Conservation (phyloP, 306 rosid genomes). For the Quercus variabilis region DNA sequence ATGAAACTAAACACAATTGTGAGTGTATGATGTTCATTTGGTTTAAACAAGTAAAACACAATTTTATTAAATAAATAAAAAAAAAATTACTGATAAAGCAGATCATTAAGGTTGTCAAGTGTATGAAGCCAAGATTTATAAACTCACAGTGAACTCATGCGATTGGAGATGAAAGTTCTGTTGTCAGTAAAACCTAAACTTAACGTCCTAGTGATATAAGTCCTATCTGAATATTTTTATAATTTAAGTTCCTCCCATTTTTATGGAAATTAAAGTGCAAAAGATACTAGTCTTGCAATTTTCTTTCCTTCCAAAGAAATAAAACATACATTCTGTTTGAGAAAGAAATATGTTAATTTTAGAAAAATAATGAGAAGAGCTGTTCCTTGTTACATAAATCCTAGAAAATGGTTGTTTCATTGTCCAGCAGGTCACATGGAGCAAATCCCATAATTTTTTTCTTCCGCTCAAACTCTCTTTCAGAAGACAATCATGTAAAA, state of each 20-base stretch:
- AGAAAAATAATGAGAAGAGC: no score
- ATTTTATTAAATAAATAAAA: not conserved
- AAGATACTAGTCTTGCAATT: no score
- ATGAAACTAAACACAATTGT: no score
- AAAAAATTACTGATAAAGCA: no score
- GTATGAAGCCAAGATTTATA: not conserved
- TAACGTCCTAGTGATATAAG: not conserved
- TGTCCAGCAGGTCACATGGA: no score
- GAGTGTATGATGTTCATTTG: not conserved
- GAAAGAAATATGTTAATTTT: no score
- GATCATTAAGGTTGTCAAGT: no score
- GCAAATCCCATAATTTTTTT: no score
- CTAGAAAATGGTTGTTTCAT: no score
- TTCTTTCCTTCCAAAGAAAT: no score
- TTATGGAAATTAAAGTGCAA: not conserved
- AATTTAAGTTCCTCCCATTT: not conserved
- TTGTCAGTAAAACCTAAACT: not conserved
- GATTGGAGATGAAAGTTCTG: not conserved
- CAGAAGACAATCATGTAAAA: not conserved
- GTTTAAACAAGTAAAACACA: not conserved
- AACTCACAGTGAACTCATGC: not conserved
- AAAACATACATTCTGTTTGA: no score
- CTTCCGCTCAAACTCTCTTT: not conserved
- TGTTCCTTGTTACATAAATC: no score
- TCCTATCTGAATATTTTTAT: not conserved